phyloP scores from a whole-genome alignment of 331 rosid species.

The Quercus tomentella region DNA sequence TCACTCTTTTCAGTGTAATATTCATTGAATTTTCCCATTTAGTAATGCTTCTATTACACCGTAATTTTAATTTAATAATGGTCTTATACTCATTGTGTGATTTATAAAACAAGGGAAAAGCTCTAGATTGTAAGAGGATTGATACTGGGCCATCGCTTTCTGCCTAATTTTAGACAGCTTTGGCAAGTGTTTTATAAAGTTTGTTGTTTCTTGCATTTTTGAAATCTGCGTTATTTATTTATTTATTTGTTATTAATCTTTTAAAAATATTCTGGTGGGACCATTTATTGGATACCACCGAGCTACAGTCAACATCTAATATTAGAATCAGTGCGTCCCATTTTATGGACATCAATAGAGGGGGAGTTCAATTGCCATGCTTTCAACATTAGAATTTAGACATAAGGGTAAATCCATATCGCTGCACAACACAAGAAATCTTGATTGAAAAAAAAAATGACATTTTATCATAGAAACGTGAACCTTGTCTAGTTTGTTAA shows the following conservation, averaged over 20 bases:
- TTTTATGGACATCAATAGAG: too few relatives aligned
- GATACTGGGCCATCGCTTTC: not conserved
- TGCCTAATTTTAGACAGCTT: conserved; percentile 20
- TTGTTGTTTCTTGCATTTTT: not conserved
- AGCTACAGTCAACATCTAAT: not conserved
- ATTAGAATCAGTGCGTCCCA: too few relatives aligned
- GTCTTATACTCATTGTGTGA: not conserved
- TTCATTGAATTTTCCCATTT: conserved; percentile 9
- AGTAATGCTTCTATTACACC: conserved; percentile 4
- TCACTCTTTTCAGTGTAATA: conserved; percentile 10
- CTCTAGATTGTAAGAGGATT: not conserved
- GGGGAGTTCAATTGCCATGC: not conserved
- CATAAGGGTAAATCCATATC: not conserved
- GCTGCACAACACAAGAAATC: not conserved
- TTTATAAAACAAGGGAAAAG: not conserved
- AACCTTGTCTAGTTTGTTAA: too few relatives aligned
- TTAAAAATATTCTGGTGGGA: too few relatives aligned
- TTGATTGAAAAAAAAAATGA: not conserved
- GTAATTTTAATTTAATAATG: conserved; percentile 20
- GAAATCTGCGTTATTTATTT: not conserved
- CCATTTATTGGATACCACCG: too few relatives aligned
- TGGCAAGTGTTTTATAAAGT: conserved; percentile 1
- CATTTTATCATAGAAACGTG: too few relatives aligned
- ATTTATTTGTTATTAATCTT: not conserved
- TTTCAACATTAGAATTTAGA: not conserved